Evolutionary conservation across 495 filamentous ascomycete genomes (phyloP).

Genomic region (Acidiella bohemica): DNA sequence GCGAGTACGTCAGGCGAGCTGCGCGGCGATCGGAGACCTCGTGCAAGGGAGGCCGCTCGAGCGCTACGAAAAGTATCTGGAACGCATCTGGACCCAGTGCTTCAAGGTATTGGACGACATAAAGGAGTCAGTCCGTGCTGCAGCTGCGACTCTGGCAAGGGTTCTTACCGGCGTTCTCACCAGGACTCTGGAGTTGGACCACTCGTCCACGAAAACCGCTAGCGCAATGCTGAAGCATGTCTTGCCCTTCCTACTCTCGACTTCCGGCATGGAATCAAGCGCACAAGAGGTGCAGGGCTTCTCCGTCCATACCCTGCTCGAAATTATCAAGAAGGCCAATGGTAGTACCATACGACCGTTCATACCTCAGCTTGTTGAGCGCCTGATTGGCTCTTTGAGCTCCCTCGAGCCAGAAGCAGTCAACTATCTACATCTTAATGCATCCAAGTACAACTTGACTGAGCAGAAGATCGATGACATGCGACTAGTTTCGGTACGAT

Average conservation of each 20-base stretch:
- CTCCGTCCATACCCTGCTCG: conserved; percentile 54
- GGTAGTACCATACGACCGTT: conserved; percentile 61
- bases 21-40: conserved; percentile 77
- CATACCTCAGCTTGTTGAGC: conserved; percentile 66
- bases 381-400: conserved; percentile 65
- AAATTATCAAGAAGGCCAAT: conserved; percentile 73
- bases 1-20: conserved; percentile 82
- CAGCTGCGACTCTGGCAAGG: conserved; percentile 69
- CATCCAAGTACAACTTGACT: conserved; percentile 69
- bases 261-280: conserved; percentile 72
- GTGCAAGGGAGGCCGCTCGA: conserved; percentile 59
- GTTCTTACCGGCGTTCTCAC: conserved; percentile 70
- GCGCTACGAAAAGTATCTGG: conserved; percentile 70
- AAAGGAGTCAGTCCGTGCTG: conserved; percentile 72
- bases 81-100: conserved; percentile 65
- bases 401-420: conserved; percentile 74
- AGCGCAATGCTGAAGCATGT: conserved; percentile 66
- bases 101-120: conserved; percentile 90
- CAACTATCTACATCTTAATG: conserved; percentile 85
- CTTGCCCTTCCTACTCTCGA: conserved; percentile 81
- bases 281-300: conserved; percentile 68
- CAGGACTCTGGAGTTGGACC: conserved; percentile 68
- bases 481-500: conserved; percentile 61
- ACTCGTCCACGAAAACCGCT: conserved; percentile 52
- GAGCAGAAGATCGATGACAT: conserved; percentile 77